Evolutionary conservation across 2,329 filamentous ascomycete genomes (phyloP).

Genomic region (Sphaerulina musiva): DNA sequence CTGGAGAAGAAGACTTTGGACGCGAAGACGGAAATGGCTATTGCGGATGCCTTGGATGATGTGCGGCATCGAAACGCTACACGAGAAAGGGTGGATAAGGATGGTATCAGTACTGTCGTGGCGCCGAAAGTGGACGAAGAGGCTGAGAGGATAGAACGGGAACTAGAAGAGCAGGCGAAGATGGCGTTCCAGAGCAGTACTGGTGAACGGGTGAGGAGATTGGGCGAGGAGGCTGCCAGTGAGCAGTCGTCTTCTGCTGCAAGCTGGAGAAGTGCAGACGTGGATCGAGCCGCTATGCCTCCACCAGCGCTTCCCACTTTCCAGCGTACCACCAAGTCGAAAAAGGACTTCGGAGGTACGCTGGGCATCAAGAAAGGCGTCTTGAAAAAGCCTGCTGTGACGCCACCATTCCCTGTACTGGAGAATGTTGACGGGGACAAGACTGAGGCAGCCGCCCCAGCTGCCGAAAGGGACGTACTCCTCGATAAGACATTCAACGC

Average conservation of each 20-base stretch:
- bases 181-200: constrained; percentile 65
- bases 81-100: constrained; percentile 65
- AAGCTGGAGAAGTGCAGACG: constrained; percentile 25
- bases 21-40: constrained; percentile 90
- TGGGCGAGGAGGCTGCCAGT: constrained; percentile 42
- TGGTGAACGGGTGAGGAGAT: constrained; percentile 48
- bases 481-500: constrained; percentile 1
- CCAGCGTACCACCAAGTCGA: constrained; percentile 73
- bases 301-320: constrained; percentile 59
- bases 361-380: constrained; percentile 91
- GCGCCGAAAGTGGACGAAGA: constrained; percentile 53
- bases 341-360: constrained; percentile 69
- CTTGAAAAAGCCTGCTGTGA: constrained; percentile 64
- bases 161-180: constrained; percentile 76
- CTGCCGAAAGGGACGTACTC: background rate
- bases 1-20: constrained; percentile 89
- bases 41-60: constrained; percentile 91
- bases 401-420: background rate
- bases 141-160: constrained; percentile 61
- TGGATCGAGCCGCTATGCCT: constrained; percentile 35
- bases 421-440: background rate
- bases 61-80: constrained; percentile 87
- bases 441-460: background rate
- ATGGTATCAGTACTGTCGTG: constrained; percentile 51
- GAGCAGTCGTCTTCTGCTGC: constrained; percentile 29